Conservation (phyloP, 768 basidiomycete species). For the Psilocybe cyanescens region DNA sequence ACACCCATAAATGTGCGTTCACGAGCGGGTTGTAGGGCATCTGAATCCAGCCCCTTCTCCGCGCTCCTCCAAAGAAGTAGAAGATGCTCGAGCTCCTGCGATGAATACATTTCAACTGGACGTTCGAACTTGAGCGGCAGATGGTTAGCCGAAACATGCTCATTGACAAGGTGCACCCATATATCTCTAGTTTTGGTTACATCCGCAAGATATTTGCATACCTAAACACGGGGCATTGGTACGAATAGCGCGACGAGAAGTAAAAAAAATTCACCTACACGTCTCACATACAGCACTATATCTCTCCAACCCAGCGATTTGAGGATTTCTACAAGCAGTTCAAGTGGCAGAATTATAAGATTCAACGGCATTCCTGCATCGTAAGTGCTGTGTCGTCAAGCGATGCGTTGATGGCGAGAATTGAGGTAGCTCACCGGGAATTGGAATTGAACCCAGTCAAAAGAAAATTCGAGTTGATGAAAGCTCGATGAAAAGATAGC, state of each 20-base stretch:
- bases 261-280: background rate
- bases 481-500: too few species aligned
- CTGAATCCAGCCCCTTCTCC: background rate
- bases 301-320: conserved; percentile 4
- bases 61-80: conserved; percentile 2
- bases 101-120: background rate
- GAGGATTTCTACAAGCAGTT: conserved; percentile 1
- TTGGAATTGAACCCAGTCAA: too few species aligned
- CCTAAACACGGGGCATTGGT: background rate
- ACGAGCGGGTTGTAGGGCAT: background rate
- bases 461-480: too few species aligned
- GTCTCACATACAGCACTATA: background rate
- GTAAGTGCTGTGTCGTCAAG: too few species aligned
- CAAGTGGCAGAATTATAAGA: background rate
- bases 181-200: background rate
- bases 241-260: background rate
- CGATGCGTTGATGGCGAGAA: too few species aligned
- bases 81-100: conserved; percentile 1
- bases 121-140: conserved; percentile 1
- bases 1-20: background rate
- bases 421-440: too few species aligned
- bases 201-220: background rate
- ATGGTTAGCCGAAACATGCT: background rate
- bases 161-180: background rate
- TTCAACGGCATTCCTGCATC: too few species aligned